These are phyloP conservation scores for Phytophthora cajani DNA, from an alignment of 352 stramenopile species.

Conservation along the genomic window DNA sequence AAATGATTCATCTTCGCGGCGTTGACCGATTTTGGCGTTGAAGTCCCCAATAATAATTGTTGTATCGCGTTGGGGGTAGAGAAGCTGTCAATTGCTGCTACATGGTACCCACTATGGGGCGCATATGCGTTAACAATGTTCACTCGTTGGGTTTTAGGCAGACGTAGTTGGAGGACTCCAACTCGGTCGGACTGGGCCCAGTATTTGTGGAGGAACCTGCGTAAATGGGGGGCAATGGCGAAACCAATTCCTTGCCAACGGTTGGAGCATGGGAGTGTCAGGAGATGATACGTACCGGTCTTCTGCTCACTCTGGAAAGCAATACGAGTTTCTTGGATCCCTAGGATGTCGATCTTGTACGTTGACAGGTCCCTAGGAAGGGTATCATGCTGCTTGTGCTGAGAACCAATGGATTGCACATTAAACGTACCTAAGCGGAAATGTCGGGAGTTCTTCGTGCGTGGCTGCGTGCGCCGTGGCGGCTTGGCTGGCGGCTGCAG, in stretches of 20 bases:
- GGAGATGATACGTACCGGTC: conserved; percentile 16
- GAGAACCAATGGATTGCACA: conserved; percentile 13
- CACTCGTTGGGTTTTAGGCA: conserved; percentile 2
- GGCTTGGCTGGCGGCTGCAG: too few species aligned
- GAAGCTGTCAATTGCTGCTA: background rate
- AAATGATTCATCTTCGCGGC: conserved; percentile 5
- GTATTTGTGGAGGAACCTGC: conserved; percentile 8
- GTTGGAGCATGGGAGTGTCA: conserved; percentile 9
- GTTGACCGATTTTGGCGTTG: conserved; percentile 16
- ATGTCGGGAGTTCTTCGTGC: too few species aligned
- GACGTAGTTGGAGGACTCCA: conserved; percentile 7
- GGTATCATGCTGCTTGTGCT: conserved; percentile 13
- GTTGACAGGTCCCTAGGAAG: conserved; percentile 4
- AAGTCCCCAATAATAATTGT: conserved; percentile 16
- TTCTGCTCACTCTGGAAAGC: conserved; percentile 12
- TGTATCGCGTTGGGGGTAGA: background rate
- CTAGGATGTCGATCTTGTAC: conserved; percentile 16
- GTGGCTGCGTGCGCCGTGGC: too few species aligned
- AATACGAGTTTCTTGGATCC: conserved; percentile 12
- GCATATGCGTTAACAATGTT: conserved; percentile 18
- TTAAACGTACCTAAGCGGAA: conserved; percentile 11
- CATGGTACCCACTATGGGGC: background rate
- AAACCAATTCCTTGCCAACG: conserved; percentile 21
- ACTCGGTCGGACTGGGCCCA: conserved; percentile 13
- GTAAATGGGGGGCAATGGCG: conserved; percentile 4